Evolutionary conservation across 1,139 yeast genomes (phyloP).

Genomic region (Saccharomyces hybrid): DNA sequence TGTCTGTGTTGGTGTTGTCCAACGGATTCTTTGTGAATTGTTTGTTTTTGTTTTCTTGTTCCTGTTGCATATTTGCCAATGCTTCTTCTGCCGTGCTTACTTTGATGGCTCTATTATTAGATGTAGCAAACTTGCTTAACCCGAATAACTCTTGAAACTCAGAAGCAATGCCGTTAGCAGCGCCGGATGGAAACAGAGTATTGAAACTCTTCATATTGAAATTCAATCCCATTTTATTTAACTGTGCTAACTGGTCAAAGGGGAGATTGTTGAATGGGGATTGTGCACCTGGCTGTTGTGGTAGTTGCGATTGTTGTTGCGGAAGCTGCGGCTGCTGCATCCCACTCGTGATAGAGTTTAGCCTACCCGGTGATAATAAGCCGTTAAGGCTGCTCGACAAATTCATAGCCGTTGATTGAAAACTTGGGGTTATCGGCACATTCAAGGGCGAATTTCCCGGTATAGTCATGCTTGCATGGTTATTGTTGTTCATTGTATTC

Average conservation of each 20-base stretch:
- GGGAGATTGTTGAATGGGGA: background rate
- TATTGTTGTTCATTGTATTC: background rate
- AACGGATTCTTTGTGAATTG: conserved; percentile 5
- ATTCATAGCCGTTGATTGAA: conserved; percentile 10
- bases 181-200: conserved; percentile 19
- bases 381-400: conserved; percentile 6
- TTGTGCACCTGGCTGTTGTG: conserved; percentile 3
- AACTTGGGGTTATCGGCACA: background rate
- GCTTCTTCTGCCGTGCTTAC: conserved; percentile 19
- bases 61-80: conserved; percentile 25
- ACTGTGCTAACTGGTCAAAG: conserved; percentile 1
- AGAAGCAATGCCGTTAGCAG: conserved; percentile 27
- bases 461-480: background rate
- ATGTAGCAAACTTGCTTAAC: conserved; percentile 12
- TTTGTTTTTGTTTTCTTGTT: conserved; percentile 12
- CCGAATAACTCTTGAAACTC: conserved; percentile 27
- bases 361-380: conserved; percentile 8
- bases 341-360: background rate
- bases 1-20: conserved; percentile 5
- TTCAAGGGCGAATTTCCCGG: background rate
- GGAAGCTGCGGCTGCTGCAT: conserved; percentile 2
- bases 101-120: conserved; percentile 8
- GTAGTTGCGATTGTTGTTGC: conserved; percentile 4
- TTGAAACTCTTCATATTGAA: conserved; percentile 3
- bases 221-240: conserved; percentile 2